A percentile compares a stretch with the other conserved stretches of the same genome.
These are phyloP conservation scores for Trichoderma harzianum DNA, from an alignment of 2,329 filamentous ascomycete species.

Conservation along the genomic window DNA sequence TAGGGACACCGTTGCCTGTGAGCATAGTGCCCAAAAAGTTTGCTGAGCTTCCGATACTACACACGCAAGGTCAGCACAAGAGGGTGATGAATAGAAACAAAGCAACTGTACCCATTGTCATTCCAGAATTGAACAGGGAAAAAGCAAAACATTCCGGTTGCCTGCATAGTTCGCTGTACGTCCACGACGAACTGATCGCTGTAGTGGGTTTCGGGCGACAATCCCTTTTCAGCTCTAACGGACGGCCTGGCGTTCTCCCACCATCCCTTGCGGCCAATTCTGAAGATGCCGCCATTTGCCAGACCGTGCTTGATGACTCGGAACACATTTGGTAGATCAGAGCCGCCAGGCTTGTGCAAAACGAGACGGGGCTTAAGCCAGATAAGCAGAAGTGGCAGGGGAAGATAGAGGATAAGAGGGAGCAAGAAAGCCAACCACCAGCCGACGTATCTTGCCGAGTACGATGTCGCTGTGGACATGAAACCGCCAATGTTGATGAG, in stretches of 20 bases:
- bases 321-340: not conserved
- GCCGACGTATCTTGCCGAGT: constrained; percentile 50
- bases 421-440: constrained; percentile 48
- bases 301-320: not conserved
- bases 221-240: not conserved
- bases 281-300: not conserved
- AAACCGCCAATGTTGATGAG: constrained; percentile 54
- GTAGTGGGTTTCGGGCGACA: not conserved
- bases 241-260: not conserved
- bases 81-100: not conserved
- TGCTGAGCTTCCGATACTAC: not conserved
- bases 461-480: constrained; percentile 50
- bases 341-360: constrained; percentile 40
- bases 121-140: constrained; percentile 39
- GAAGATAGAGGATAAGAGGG: constrained; percentile 38
- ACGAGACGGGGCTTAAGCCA: not conserved
- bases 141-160: constrained; percentile 42
- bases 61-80: not conserved
- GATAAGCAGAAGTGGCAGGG: constrained; percentile 43
- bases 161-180: constrained; percentile 49
- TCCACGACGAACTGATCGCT: constrained; percentile 66
- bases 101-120: constrained; percentile 30
- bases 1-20: constrained; percentile 48
- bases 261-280: not conserved
- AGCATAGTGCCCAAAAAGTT: constrained; percentile 36